A percentile compares a stretch with the other conserved stretches of the same genome.
phyloP scores from a whole-genome alignment of 768 basidiomycete species.

The Gymnopilus dilepis region DNA sequence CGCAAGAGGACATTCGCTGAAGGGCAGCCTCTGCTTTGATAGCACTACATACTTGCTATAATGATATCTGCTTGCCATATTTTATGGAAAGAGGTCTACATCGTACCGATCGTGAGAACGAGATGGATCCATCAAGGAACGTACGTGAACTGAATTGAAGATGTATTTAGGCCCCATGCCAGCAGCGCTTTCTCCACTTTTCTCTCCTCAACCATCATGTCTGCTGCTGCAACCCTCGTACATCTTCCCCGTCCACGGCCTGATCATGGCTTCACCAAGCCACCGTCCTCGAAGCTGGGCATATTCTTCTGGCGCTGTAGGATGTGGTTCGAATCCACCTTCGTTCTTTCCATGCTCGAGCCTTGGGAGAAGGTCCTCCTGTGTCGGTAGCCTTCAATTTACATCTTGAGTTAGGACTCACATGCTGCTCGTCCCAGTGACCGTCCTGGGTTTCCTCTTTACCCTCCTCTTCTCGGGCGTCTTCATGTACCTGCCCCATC shows the following conservation, averaged over 20 bases:
- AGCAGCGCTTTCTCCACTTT: not conserved
- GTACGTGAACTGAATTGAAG: not conserved
- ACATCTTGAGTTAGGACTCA: no score
- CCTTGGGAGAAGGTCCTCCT: slow-evolving; percentile 59
- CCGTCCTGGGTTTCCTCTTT: slow-evolving; percentile 43
- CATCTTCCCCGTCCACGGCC: slow-evolving; percentile 30
- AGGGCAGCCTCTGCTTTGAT: not conserved
- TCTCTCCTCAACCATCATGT: not conserved
- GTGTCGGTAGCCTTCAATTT: slow-evolving; percentile 34
- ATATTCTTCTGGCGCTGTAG: slow-evolving; percentile 50
- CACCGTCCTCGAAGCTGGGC: slow-evolving; percentile 39
- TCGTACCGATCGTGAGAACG: not conserved
- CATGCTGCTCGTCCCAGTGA: slow-evolving; percentile 34
- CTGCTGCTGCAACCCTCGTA: not conserved
- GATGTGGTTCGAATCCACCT: slow-evolving; percentile 62
- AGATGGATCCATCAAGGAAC: not conserved
- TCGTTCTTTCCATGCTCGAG: slow-evolving; percentile 57
- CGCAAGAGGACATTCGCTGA: not conserved
- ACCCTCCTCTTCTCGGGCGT: slow-evolving; percentile 46
- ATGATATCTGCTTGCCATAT: not conserved
- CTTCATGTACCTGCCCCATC: slow-evolving; percentile 52
- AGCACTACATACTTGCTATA: not conserved
- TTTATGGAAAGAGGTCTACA: not conserved
- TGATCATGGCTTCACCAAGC: slow-evolving; percentile 25
- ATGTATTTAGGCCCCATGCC: not conserved